phyloP scores from a whole-genome alignment of 495 filamentous ascomycete genomes.

The Penicillium paxilli region DNA sequence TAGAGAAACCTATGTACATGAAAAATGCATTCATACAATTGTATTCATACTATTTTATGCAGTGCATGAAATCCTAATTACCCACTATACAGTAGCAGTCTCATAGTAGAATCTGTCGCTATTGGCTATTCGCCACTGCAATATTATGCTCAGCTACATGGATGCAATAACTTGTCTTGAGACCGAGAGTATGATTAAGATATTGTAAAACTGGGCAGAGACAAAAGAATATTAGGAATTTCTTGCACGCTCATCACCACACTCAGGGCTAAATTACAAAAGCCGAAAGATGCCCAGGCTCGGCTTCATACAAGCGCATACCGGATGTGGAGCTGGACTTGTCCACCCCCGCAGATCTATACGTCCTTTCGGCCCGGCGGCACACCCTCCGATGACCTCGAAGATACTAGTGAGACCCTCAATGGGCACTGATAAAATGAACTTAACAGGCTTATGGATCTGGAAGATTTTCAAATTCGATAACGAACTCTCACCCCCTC shows the following conservation, averaged over 20 bases:
- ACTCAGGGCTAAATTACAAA: not conserved
- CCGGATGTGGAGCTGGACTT: not conserved
- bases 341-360: not conserved
- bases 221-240: too few relatives aligned
- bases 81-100: too few relatives aligned
- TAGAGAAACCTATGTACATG: too few relatives aligned
- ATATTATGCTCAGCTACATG: too few relatives aligned
- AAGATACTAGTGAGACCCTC: not conserved
- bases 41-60: not conserved
- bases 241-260: too few relatives aligned
- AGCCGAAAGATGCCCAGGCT: not conserved
- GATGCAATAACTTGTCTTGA: too few relatives aligned
- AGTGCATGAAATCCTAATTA: not conserved
- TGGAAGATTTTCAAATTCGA: not conserved
- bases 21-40: not conserved
- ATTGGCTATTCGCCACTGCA: too few relatives aligned
- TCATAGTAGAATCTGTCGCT: too few relatives aligned
- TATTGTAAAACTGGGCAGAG: too few relatives aligned
- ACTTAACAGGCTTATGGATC: not conserved
- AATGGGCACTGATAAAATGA: not conserved
- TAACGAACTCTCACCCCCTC: not conserved
- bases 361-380: not conserved
- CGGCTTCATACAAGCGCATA: constrained; percentile 1
- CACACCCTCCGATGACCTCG: not conserved
- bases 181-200: too few relatives aligned